These are phyloP conservation scores for Paramecium tetraurelia DNA, from an alignment of 73 alveolate genomes.

Conservation along the genomic window DNA sequence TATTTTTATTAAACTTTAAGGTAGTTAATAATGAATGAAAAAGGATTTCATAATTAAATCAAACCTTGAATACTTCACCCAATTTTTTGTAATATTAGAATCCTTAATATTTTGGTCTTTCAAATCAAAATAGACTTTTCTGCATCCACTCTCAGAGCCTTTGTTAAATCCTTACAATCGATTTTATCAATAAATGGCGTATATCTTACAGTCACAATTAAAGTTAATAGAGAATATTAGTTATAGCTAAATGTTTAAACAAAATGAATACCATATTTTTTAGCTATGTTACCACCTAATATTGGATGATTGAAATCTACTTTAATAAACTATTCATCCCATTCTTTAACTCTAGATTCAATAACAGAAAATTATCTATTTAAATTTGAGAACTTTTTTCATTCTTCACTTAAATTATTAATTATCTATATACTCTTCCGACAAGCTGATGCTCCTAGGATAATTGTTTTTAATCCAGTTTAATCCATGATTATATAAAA, in stretches of 20 bases:
- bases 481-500: neutral
- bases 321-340: conserved; percentile 46
- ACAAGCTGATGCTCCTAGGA: conserved; percentile 53
- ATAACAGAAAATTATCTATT: conserved; percentile 37
- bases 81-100: neutral
- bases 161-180: conserved; percentile 45
- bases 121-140: neutral
- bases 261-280: neutral
- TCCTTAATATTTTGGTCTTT: neutral
- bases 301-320: conserved; percentile 37
- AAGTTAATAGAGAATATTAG: conserved; percentile 53
- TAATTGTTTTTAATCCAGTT: conserved; percentile 51
- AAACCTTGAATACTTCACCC: too few species aligned
- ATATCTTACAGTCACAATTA: conserved; percentile 46
- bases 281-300: conserved; percentile 44
- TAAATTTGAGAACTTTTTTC: neutral
- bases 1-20: too few species aligned
- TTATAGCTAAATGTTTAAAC: neutral
- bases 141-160: conserved; percentile 45
- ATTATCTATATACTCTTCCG: conserved; percentile 25
- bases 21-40: too few species aligned
- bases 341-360: conserved; percentile 57
- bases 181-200: conserved; percentile 41
- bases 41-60: too few species aligned
- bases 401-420: neutral